A percentile compares a stretch with the other conserved stretches of the same genome.
Evolutionary conservation across 2,329 filamentous ascomycete species (phyloP).

Genomic region (Alternaria triticina): DNA sequence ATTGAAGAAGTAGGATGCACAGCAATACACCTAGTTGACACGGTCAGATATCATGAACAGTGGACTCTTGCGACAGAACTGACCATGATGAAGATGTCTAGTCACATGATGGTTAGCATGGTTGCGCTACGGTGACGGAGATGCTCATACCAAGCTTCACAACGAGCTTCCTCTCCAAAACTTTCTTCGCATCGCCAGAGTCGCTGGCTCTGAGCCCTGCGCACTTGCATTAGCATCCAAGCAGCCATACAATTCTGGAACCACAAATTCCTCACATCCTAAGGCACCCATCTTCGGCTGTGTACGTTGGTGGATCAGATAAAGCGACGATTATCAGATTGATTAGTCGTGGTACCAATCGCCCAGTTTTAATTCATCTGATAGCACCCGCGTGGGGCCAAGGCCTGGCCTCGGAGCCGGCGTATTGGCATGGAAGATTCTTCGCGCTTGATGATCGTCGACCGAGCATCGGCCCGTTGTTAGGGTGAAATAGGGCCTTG

Average conservation of each 20-base stretch:
- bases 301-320: not conserved
- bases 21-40: slow-evolving; percentile 25
- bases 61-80: not conserved
- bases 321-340: slow-evolving; percentile 1
- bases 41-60: not conserved
- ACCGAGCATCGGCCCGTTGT: not conserved
- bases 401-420: not conserved
- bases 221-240: not conserved
- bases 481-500: not conserved
- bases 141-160: slow-evolving; percentile 7
- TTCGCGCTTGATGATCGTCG: not conserved
- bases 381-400: not conserved
- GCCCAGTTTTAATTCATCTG: not conserved
- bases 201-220: not conserved
- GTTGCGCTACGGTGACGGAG: not conserved
- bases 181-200: not conserved
- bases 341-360: not conserved
- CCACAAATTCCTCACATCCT: not conserved
- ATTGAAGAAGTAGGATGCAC: slow-evolving; percentile 36
- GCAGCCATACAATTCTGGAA: not conserved
- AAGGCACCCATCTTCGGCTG: not conserved
- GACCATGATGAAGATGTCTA: slow-evolving; percentile 9
- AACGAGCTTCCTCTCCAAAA: slow-evolving; percentile 7
- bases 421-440: not conserved
- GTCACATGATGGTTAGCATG: not conserved